These are phyloP conservation scores for Boletus tomentosulus DNA, from an alignment of 768 basidiomycete genomes.

Conservation along the genomic window DNA sequence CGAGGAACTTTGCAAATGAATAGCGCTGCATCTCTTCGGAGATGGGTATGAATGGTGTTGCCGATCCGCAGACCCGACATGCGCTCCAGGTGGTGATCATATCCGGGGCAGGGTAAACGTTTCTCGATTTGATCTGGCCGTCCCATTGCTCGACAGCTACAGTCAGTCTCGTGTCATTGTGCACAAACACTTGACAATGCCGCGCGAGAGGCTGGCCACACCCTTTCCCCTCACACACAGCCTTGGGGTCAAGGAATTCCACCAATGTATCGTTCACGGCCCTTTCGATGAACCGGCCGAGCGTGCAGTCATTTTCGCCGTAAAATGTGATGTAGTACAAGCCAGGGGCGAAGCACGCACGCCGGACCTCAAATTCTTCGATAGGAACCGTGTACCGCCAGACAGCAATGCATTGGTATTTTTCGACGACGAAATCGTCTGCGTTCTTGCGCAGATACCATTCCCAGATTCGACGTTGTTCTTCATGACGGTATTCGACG, in stretches of 20 bases:
- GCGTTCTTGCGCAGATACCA: constrained; percentile 88
- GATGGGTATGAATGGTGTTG: constrained; percentile 83
- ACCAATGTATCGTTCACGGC: constrained; percentile 63
- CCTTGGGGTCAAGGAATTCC: constrained; percentile 68
- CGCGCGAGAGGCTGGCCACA: constrained; percentile 78
- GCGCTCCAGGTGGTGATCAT: constrained; percentile 88
- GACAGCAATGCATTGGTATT: constrained; percentile 85
- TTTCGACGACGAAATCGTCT: constrained; percentile 86
- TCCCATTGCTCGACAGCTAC: constrained; percentile 90
- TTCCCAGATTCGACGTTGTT: constrained; percentile 89
- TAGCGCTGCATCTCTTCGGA: constrained; percentile 91
- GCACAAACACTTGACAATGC: constrained; percentile 89
- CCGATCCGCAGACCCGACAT: constrained; percentile 73
- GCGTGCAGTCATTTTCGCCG: constrained; percentile 85
- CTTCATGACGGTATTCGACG: constrained; percentile 77
- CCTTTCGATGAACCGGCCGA: constrained; percentile 90
- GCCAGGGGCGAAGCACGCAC: constrained; percentile 73
- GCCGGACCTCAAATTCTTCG: constrained; percentile 59
- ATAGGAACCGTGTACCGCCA: constrained; percentile 79
- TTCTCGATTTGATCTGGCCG: constrained; percentile 62
- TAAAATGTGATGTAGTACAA: constrained; percentile 83
- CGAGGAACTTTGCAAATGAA: constrained; percentile 94
- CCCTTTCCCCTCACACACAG: constrained; percentile 76
- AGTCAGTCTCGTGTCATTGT: constrained; percentile 77
- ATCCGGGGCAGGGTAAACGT: constrained; percentile 59